These are phyloP conservation scores for Paramecium sexaurelia DNA, from an alignment of 73 alveolate species.

Conservation along the genomic window DNA sequence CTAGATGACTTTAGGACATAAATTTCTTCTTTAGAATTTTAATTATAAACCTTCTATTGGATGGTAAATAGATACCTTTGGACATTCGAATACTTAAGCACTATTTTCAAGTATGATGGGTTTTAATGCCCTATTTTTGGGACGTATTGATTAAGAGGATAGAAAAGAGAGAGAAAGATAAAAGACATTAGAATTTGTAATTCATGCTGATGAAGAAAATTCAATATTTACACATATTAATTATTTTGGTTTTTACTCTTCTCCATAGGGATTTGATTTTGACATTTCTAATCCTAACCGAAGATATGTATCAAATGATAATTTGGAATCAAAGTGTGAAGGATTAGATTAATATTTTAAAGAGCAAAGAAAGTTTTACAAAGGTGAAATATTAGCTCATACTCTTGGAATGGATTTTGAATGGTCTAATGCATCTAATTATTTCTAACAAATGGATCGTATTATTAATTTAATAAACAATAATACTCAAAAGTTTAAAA, in stretches of 20 bases:
- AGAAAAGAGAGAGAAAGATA: conserved; percentile 68
- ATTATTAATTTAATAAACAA: conserved; percentile 73
- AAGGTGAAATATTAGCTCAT: conserved; percentile 66
- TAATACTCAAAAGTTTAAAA: conserved; percentile 48
- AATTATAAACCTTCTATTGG: conserved; percentile 83
- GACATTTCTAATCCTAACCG: background rate
- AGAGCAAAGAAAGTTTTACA: conserved; percentile 44
- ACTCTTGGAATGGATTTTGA: conserved; percentile 78
- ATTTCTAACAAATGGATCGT: conserved; percentile 74
- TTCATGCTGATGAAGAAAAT: conserved; percentile 51
- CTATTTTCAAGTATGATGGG: conserved; percentile 91
- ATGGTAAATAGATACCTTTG: conserved; percentile 97
- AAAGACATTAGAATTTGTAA: conserved; percentile 88
- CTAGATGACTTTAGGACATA: conserved; percentile 90
- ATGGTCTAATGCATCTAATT: conserved; percentile 70
- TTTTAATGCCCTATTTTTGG: conserved; percentile 90
- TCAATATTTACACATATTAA: conserved; percentile 60
- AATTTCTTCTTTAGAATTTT: conserved; percentile 83
- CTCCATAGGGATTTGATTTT: conserved; percentile 62
- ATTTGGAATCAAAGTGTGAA: background rate
- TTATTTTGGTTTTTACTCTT: conserved; percentile 58
- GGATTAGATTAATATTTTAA: conserved; percentile 52
- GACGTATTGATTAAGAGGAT: conserved; percentile 92
- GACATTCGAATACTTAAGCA: conserved; percentile 90
- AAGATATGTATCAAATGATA: background rate